phyloP scores from a whole-genome alignment of 2,329 filamentous ascomycete genomes.

The Aspergillus jensenii region DNA sequence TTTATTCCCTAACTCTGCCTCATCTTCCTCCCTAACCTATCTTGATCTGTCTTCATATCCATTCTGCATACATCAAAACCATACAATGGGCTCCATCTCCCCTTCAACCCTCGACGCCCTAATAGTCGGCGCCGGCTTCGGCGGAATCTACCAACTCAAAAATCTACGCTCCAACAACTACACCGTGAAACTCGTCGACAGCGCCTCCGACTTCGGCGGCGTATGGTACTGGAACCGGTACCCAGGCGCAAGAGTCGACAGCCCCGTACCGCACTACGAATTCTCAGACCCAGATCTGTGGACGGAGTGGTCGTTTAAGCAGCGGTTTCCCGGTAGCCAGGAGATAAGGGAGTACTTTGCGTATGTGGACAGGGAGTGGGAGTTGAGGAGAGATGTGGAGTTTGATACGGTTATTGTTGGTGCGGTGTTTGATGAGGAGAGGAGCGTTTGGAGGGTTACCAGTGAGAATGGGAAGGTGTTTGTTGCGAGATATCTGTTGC shows the following conservation, averaged over 20 bases:
- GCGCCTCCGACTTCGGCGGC: slow-evolving; percentile 52
- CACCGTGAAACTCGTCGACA: slow-evolving; percentile 53
- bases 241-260: slow-evolving; percentile 56
- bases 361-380: slow-evolving; percentile 45
- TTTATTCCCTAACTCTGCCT: no score
- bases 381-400: slow-evolving; percentile 45
- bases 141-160: slow-evolving; percentile 54
- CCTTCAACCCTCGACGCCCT: slow-evolving; percentile 20
- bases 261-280: slow-evolving; percentile 54
- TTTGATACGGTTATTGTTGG: slow-evolving; percentile 47
- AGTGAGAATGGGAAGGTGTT: slow-evolving; percentile 19
- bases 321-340: slow-evolving; percentile 25
- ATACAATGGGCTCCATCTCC: no score
- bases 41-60: no score
- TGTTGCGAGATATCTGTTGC: slow-evolving; percentile 46
- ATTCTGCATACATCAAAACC: no score
- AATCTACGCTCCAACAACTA: slow-evolving; percentile 52
- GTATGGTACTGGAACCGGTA: slow-evolving; percentile 60
- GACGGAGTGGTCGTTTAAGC: slow-evolving; percentile 48
- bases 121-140: slow-evolving; percentile 22
- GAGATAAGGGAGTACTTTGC: slow-evolving; percentile 50
- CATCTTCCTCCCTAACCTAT: no score
- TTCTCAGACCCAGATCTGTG: slow-evolving; percentile 52
- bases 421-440: slow-evolving; percentile 40
- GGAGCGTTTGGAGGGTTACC: slow-evolving; percentile 7